Base-by-base conservation (phyloP, 495 filamentous ascomycete species). In the Filosporella fistucella region DNA sequence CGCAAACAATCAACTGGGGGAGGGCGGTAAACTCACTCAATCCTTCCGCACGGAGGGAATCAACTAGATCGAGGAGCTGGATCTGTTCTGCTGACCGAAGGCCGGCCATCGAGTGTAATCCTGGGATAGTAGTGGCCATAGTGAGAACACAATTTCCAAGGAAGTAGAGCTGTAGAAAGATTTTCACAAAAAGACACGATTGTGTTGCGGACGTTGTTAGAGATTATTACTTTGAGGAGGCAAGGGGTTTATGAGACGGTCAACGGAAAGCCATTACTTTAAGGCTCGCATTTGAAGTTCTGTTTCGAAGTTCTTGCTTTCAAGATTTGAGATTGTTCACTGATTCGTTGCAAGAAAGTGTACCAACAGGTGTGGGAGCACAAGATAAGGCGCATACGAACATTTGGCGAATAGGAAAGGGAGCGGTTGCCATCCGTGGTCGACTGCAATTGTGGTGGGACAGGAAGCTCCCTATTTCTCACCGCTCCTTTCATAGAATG, bases 1-100 rank as follows among this genome's bases (percentile, higher is more conserved):
- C 80, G 50, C 75, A 81, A 4, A 83, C 80, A 21, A 84, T 73
- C n/a, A 85, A 63, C 55, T 86, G 77, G 11, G 82, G 81, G 12
- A 83, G 66, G 18, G 68, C 66, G 11, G 84, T 58, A 53, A 77
- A 74, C 36, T 72, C 66, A 51, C 70, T 77, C 45, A 84, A 69
- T n/a, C 82, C 80, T 43, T 68, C 55, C 4, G 63, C 66, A 25
- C 81, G 70, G 4, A 84, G 71, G 1, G 63, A 66, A 48, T 82
- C 77, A 24, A 86, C 75, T 9, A 70, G 63, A 52, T 84, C 68
- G 14, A 84, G 62, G 4, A 66, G 55, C 2, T 49, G 34, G 2
- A 61, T 51, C 30, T 66, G 63, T 24, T 64, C 60, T 26, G 54
- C 28, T 9, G 45, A 20, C 23, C 36, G 51, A 18, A 43, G 41